These are phyloP conservation scores for Dendryphion nanum DNA, from an alignment of 2,329 filamentous ascomycete species.

Conservation along the genomic window DNA sequence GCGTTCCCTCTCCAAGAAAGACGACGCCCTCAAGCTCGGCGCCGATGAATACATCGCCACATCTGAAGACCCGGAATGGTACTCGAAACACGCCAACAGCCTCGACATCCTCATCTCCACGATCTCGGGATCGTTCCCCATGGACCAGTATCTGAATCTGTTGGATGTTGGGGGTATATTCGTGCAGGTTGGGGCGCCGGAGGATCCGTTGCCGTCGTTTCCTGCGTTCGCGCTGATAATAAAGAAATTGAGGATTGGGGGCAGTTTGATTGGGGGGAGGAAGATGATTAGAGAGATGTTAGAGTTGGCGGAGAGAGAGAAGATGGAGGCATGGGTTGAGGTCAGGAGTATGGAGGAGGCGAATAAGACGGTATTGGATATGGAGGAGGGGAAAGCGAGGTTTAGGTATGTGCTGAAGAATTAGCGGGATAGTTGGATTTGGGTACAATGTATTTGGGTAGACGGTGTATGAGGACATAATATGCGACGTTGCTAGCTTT, in stretches of 20 bases:
- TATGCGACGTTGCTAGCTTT: too few species aligned
- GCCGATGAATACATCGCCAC: conserved; percentile 59
- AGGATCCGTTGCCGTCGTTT: conserved; percentile 52
- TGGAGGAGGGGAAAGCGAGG: conserved; percentile 41
- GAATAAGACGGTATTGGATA: conserved; percentile 37
- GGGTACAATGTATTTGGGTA: too few species aligned
- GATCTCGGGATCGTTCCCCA: conserved; percentile 29
- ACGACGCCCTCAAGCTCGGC: conserved; percentile 60
- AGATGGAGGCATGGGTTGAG: conserved; percentile 44
- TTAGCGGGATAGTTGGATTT: too few species aligned
- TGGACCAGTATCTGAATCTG: conserved; percentile 60
- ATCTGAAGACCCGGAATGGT: conserved; percentile 35
- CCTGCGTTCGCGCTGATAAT: conserved; percentile 54
- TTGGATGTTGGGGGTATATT: conserved; percentile 60
- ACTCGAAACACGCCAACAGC: conserved; percentile 22
- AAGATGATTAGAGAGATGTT: conserved; percentile 58
- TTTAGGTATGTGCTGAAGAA: conserved; percentile 45
- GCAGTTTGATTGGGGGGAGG: conserved; percentile 63
- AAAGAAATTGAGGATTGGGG: conserved; percentile 60
- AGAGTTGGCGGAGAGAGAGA: conserved; percentile 40
- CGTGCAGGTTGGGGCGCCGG: conserved; percentile 66
- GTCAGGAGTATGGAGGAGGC: conserved; percentile 40
- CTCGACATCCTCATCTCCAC: conserved; percentile 43
- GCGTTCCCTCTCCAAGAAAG: conserved; percentile 60
- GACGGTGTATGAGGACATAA: too few species aligned